Evolutionary conservation across 2,329 filamentous ascomycete species (phyloP).

Genomic region (Graphilbum sp.): DNA sequence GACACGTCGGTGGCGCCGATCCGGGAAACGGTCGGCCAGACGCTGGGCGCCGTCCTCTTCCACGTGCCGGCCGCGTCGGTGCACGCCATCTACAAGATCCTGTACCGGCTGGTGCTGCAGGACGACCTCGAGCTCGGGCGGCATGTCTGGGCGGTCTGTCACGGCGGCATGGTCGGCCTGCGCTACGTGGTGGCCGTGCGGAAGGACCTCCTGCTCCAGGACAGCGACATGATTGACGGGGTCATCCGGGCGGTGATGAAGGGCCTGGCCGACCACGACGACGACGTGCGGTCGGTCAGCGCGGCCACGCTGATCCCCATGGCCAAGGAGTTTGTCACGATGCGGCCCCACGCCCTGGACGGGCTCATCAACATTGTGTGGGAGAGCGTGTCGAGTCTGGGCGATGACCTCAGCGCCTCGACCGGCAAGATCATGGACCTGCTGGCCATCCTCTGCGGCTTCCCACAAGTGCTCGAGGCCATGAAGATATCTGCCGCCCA

Average conservation of each 20-base stretch:
- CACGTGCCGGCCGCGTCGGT: conserved; percentile 70
- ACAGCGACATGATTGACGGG: conserved; percentile 77
- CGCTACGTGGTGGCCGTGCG: conserved; percentile 90
- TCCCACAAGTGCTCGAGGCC: conserved; percentile 76
- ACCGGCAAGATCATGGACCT: conserved; percentile 98
- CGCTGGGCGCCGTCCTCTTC: conserved; percentile 73
- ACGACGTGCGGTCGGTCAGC: conserved; percentile 92
- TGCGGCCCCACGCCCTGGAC: conserved; percentile 63
- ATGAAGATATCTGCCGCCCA: conserved; percentile 82
- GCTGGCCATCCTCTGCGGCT: conserved; percentile 85
- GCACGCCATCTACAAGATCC: conserved; percentile 64
- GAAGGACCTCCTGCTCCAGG: conserved; percentile 75
- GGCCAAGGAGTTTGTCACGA: conserved; percentile 80
- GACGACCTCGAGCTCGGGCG: conserved; percentile 57
- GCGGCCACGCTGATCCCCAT: conserved; percentile 96
- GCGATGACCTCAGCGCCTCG: conserved; percentile 90
- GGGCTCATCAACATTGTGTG: conserved; percentile 86
- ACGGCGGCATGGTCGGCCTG: conserved; percentile 94
- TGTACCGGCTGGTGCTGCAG: conserved; percentile 87
- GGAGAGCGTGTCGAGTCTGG: conserved; percentile 92
- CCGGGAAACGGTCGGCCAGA: conserved; percentile 86
- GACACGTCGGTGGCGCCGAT: conserved; percentile 96
- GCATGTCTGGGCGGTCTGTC: conserved; percentile 84
- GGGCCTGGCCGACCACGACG: conserved; percentile 76
- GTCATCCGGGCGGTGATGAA: conserved; percentile 89